Evolutionary conservation across 1,139 yeast genomes (phyloP), one percentile per base, ranked within the genome.

Genomic region (Blastobotrys illinoisensis): DNA sequence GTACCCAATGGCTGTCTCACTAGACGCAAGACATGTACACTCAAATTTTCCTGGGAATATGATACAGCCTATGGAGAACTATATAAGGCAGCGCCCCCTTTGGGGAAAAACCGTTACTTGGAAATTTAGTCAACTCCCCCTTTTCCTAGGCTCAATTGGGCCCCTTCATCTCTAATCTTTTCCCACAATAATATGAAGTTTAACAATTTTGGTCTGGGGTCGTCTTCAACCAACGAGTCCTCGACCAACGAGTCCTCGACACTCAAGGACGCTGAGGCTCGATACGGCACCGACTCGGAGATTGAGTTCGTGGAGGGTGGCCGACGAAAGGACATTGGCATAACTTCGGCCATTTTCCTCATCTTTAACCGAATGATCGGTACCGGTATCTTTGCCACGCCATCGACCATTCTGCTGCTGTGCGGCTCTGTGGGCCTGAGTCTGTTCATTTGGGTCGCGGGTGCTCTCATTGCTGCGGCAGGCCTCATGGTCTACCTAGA

Each of bases 311-410:
- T 54, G 1, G 20, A 47, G 11, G 56, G 51, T 9, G 54, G 52
- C 19, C 50, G 44, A 14, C 45, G 54, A 44, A 58, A 54, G 43
- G 78, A 78, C 56, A 77, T 86, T 53, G 91, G 93, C n/a, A 69
- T 79, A 43, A 56, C 80, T n/a, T 83, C 89, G 2, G 87, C 89
- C 50, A 77, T 83, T 24, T 84, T 84, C 64, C 74, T 88, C 53
- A 83, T 86, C 68, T 76, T 87, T 64, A 88, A 88, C 68, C 77
- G 95, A 69, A 87, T 87, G 84, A 78, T 88, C 62, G 96, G 96
- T 60, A 88, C 95, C 9, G 96, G 96, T 68, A 86, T 88, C 52
- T 88, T 88, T 69, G 84, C 93, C 46, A 86, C 91, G 3, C 89
- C 95, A 3, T 82, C 93, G n/a, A 82, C 88, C 18, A 86, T 88